Evolutionary conservation across 73 alveolate species (phyloP), one percentile per base, ranked within the genome.

Genomic region (Loxodes magnus): DNA sequence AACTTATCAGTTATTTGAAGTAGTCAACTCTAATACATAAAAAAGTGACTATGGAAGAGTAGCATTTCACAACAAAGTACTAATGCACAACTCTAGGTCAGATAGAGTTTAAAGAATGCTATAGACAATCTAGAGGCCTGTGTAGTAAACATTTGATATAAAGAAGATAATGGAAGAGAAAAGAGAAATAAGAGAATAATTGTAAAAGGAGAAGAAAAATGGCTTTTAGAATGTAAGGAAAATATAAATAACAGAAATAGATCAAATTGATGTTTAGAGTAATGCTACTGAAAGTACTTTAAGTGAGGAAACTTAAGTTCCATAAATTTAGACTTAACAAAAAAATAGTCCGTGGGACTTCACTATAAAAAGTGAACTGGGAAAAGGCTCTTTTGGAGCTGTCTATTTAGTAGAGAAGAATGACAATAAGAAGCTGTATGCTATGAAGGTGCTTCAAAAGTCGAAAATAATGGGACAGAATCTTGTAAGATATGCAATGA

Each of bases 361-460:
- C 60, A 82, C 61, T 10, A 75, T 83, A 35, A 36, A 82, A 2
- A 84, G 76, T 16, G 64, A 74, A 14, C 69, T 86, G 33, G 96
- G 96, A 10, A 81, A 81, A 50, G 96, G 96, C 3, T 58, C 83
- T 20, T 86, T 86, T 44, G 96, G 96, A 0, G 88, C 79, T 43
- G 96, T 86, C 6, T 86, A 80, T 58, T 55, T 86, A 49, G 96
- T 86, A 1, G 94, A 90, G 67, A 90, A 82, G 67, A 86, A 70
- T 43, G 76, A 84, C 34, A 53, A 78, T 14, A 52, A 61, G 43
- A 71, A 57, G 38, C 50, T 58, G 21, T 90, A 43, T 60, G 98
- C 98, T 4, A 81, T 90, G 94, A 90, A 90, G 70, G 93, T 90
- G 22, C 68, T 90, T 25, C 71, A 68, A 50, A 90, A 90, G 70